Evolutionary conservation across 2,329 filamentous ascomycete species (phyloP).

Genomic region (Calonectria pseudoreteaudii): DNA sequence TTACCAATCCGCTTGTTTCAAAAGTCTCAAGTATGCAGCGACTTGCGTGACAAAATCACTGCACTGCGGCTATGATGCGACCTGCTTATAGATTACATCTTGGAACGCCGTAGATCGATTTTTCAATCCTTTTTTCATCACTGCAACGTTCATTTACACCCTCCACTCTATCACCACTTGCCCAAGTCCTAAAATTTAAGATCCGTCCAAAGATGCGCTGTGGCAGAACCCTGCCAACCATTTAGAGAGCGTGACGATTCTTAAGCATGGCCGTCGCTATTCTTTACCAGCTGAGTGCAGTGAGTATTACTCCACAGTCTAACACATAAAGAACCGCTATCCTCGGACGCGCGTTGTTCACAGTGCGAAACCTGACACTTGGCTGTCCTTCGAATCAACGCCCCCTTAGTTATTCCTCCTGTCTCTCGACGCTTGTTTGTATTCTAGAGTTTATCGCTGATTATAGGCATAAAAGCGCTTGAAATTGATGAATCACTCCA

Average conservation of each 20-base stretch:
- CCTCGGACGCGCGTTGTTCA: not conserved
- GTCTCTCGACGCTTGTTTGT: no score
- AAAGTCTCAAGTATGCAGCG: no score
- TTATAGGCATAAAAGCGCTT: not conserved
- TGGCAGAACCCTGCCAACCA: not conserved
- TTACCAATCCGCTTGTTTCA: no score
- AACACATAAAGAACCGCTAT: not conserved
- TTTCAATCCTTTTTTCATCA: no score
- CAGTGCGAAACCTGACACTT: not conserved
- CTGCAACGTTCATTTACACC: no score
- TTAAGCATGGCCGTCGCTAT: not conserved
- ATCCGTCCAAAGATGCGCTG: no score
- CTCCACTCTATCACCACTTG: not conserved
- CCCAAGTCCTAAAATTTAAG: not conserved
- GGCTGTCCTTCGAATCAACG: not conserved
- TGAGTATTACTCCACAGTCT: not conserved
- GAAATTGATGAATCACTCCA: not conserved
- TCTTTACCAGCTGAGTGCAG: not conserved
- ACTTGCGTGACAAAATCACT: no score
- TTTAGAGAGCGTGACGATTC: no score
- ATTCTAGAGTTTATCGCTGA: not conserved
- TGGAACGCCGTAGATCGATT: no score
- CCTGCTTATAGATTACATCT: no score
- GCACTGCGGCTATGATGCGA: no score
- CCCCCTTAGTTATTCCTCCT: not conserved